Conservation (phyloP, 1,139 yeast genomes). For the Candida sanyaensis region DNA sequence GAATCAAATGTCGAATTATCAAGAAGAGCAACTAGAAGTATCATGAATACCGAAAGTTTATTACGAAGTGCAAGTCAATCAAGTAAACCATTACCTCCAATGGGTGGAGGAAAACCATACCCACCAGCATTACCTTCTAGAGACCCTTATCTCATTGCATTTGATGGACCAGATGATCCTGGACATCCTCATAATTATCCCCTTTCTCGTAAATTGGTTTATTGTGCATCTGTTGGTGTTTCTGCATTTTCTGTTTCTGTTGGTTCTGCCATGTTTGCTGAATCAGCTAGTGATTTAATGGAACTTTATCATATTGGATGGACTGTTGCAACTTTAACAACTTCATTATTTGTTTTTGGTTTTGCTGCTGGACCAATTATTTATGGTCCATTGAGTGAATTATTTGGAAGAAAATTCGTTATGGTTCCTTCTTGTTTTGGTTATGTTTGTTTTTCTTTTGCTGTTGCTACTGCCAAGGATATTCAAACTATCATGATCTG, state of each 20-base stretch:
- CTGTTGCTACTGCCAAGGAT: slow-evolving; percentile 40
- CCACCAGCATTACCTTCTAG: slow-evolving; percentile 39
- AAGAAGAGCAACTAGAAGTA: slow-evolving; percentile 36
- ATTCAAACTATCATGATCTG: slow-evolving; percentile 43
- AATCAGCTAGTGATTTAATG: slow-evolving; percentile 24
- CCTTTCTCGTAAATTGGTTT: slow-evolving; percentile 26
- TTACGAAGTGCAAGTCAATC: slow-evolving; percentile 14
- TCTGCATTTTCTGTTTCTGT: slow-evolving; percentile 47
- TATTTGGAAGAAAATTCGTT: slow-evolving; percentile 38
- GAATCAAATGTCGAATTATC: slow-evolving; percentile 28
- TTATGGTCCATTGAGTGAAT: slow-evolving; percentile 46
- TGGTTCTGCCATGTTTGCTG: slow-evolving; percentile 47
- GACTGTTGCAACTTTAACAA: slow-evolving; percentile 38
- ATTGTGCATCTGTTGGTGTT: slow-evolving; percentile 30
- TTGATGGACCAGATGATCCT: slow-evolving; percentile 54
- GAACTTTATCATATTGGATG: slow-evolving; percentile 33
- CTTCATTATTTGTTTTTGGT: slow-evolving; percentile 45
- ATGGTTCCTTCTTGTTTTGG: slow-evolving; percentile 32
- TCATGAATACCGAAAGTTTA: slow-evolving; percentile 13
- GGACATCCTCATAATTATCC: slow-evolving; percentile 51
- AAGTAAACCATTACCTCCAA: slow-evolving; percentile 27
- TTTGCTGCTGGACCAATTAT: slow-evolving; percentile 47
- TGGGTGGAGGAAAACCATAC: slow-evolving; percentile 41
- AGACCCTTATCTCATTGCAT: slow-evolving; percentile 38
- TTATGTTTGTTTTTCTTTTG: slow-evolving; percentile 38